Base-by-base conservation (phyloP, 106 monocot species). In the Dioscorea dumetorum region DNA sequence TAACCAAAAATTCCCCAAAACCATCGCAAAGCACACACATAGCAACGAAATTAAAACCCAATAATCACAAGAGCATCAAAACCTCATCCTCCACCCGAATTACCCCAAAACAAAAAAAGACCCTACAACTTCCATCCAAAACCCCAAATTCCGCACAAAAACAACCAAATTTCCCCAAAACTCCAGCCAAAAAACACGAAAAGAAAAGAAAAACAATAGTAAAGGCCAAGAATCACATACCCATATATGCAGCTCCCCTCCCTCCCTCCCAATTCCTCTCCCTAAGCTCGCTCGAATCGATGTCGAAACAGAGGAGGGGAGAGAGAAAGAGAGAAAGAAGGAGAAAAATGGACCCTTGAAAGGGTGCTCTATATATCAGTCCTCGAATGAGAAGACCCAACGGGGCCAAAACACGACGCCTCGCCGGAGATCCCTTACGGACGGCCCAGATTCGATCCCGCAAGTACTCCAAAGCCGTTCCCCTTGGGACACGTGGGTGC, bases 361-460 rank as follows among this genome's bases (percentile, higher is more conserved):
- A 18, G 5, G 59, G 59, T 59, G 20, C 22, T 21, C 59, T 22
- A 12, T 20, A 21, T 20, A 21, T 18, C 4, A 4, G 22, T 19
- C 59, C 22, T 21, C 22, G 3, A 11, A 3, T 22, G 22, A 59
- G 19, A 22, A 23, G 59, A 22, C 59, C 4, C 22, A 3, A 21
- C 22, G 59, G 22, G 22, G 59, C 19, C 22, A 12, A 23, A 12
- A 12, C 12, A 20, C 22, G 22, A 12, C 19, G 5, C 28, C 22
- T 18, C 59, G 22, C 59, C 59, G 12, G 59, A 20, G 59, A 59
- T 59, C 59, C 59, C 59, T 19, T 18, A 59, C 59, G 59, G 59
- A 59, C 59, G 59, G 59, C 59, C 59, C n/a, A 11, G 59, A 59
- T 59, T 12, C 22, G 22, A 12, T 59, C 59, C 22, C 59, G 4